Evolutionary conservation across 345 rosid species (phyloP).

Genomic region (Geranium brycei): DNA sequence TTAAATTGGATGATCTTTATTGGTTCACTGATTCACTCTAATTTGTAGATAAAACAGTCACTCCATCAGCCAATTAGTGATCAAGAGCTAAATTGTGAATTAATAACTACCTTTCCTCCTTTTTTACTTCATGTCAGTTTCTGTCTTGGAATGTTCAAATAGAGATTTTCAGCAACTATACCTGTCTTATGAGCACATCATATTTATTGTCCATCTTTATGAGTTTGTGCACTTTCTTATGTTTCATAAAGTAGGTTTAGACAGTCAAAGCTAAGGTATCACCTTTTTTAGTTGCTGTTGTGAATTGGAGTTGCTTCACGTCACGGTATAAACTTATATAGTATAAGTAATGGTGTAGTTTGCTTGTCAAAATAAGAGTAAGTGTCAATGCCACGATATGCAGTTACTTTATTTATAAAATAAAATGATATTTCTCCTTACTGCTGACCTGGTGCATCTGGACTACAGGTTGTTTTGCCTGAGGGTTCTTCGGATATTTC

Average conservation of each 20-base stretch:
- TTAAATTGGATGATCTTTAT: no score
- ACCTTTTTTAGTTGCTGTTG: background rate
- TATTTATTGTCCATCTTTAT: background rate
- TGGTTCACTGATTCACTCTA: no score
- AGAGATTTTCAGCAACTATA: no score
- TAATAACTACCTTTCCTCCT: background rate
- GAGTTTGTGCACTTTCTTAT: background rate
- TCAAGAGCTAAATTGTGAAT: background rate
- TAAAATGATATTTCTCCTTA: background rate
- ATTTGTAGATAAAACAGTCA: no score
- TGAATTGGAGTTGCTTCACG: background rate
- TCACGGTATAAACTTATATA: no score
- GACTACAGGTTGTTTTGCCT: conserved; percentile 74
- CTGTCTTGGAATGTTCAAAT: background rate
- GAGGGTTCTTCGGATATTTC: conserved; percentile 66
- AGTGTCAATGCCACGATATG: background rate
- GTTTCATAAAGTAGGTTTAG: no score
- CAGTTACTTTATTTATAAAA: background rate
- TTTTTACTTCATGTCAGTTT: no score
- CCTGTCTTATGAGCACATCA: background rate
- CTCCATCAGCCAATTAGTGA: background rate
- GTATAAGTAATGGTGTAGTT: no score
- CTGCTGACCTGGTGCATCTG: conserved; percentile 10
- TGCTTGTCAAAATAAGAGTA: no score
- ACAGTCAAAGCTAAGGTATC: background rate